These are phyloP conservation scores for Chlamydomonas sp. DNA, from an alignment of 139 green algal species.

Conservation along the genomic window DNA sequence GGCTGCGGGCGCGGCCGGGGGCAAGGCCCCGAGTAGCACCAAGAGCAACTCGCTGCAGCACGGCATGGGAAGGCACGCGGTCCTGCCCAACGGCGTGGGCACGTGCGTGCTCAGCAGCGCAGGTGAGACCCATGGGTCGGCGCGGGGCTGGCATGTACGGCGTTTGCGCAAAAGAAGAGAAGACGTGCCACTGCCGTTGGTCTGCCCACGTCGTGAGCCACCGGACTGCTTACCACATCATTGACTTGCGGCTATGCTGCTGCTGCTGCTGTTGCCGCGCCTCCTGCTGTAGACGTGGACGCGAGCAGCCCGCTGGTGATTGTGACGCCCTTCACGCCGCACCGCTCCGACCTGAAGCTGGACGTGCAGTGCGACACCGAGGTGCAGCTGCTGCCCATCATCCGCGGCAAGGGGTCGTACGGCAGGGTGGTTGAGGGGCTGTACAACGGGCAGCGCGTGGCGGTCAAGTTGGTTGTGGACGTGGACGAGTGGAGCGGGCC, in stretches of 20 bases:
- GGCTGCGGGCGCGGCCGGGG: no score
- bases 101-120: conserved; percentile 28
- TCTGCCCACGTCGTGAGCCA: no score
- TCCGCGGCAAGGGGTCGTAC: conserved; percentile 22
- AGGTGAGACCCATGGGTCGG: not conserved
- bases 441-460: conserved; percentile 27
- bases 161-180: not conserved
- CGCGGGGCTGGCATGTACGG: no score
- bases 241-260: not conserved
- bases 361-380: conserved; percentile 34
- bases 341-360: conserved; percentile 34
- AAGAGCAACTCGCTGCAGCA: not conserved
- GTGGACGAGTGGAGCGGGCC: conserved; percentile 36
- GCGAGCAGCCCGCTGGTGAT: conserved; percentile 19
- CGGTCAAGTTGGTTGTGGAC: conserved; percentile 30
- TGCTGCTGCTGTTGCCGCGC: not conserved
- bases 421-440: conserved; percentile 22
- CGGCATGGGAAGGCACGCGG: not conserved
- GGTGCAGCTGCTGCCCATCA: conserved; percentile 27
- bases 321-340: conserved; percentile 35
- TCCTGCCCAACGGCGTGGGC: conserved; percentile 27
- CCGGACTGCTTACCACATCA: not conserved
- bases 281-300: conserved; percentile 11
- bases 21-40: not conserved
- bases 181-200: no score